phyloP scores from a whole-genome alignment of 2,329 filamentous ascomycete genomes.

The Chaetoscypha palmicola region DNA sequence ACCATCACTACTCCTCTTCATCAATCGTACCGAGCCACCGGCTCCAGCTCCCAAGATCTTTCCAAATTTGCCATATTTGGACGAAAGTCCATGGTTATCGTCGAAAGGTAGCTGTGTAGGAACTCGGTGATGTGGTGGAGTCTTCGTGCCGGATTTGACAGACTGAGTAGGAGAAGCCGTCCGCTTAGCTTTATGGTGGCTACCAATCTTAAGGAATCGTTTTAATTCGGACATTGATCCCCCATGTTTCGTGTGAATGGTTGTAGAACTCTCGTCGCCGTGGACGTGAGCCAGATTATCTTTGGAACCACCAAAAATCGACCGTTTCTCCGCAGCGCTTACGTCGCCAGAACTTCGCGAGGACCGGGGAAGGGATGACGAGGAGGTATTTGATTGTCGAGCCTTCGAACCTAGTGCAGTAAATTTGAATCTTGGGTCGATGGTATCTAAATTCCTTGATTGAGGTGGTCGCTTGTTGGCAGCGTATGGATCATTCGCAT shows the following conservation, averaged over 20 bases:
- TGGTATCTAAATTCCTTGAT: slow-evolving; percentile 53
- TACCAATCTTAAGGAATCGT: slow-evolving; percentile 85
- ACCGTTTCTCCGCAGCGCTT: slow-evolving; percentile 45
- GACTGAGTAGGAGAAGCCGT: slow-evolving; percentile 56
- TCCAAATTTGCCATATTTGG: slow-evolving; percentile 93
- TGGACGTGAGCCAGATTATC: slow-evolving; percentile 39
- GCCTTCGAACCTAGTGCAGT: slow-evolving; percentile 58
- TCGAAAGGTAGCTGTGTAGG: slow-evolving; percentile 74
- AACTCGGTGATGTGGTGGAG: slow-evolving; percentile 40
- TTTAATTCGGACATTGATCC: slow-evolving; percentile 93
- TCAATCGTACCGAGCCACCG: slow-evolving; percentile 85
- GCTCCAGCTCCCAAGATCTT: slow-evolving; percentile 90
- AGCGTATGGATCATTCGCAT: slow-evolving; percentile 81
- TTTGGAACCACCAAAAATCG: slow-evolving; percentile 39
- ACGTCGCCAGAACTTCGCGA: slow-evolving; percentile 30
- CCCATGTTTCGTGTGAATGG: slow-evolving; percentile 51
- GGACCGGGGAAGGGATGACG: slow-evolving; percentile 42
- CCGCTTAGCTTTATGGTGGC: slow-evolving; percentile 59
- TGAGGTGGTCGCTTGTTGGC: slow-evolving; percentile 70
- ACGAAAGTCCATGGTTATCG: slow-evolving; percentile 83
- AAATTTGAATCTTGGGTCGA: slow-evolving; percentile 83
- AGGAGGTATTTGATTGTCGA: slow-evolving; percentile 49
- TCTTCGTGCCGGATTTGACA: slow-evolving; percentile 42
- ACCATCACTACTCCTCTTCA: slow-evolving; percentile 88
- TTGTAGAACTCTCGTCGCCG: slow-evolving; percentile 38